Conservation (phyloP, 73 alveolate genomes). For the Breviolum minutum region DNA sequence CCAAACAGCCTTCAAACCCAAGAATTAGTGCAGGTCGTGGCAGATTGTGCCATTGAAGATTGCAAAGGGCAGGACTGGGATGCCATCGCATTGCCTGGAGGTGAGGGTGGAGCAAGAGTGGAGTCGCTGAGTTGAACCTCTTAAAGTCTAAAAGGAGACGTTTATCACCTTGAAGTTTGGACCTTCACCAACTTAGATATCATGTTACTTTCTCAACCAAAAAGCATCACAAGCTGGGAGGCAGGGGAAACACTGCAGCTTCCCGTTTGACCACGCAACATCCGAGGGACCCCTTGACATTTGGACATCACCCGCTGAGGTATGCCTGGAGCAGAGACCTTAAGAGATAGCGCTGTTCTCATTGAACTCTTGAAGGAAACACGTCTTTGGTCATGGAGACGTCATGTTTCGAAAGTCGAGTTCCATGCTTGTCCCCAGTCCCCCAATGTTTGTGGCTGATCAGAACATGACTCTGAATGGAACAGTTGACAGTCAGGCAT, state of each 20-base stretch:
- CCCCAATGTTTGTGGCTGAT: not conserved
- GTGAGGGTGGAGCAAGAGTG: not conserved
- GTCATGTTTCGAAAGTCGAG: not conserved
- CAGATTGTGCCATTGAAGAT: constrained; percentile 88
- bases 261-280: too few relatives aligned
- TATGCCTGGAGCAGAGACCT: constrained; percentile 89
- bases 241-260: not conserved
- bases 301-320: not conserved
- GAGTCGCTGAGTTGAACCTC: not conserved
- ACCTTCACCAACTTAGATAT: not conserved
- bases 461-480: not conserved
- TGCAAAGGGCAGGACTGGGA: constrained; percentile 96
- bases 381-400: not conserved
- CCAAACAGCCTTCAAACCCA: not conserved
- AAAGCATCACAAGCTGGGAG: too few relatives aligned
- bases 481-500: not conserved
- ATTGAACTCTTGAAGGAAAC: constrained; percentile 96
- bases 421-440: too few relatives aligned
- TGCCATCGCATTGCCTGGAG: constrained; percentile 98
- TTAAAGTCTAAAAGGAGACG: not conserved
- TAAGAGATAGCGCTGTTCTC: constrained; percentile 96
- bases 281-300: not conserved
- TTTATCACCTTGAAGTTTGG: too few relatives aligned
- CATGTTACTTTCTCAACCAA: too few relatives aligned
- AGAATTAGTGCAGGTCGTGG: constrained; percentile 42